These are phyloP conservation scores for Musa beccarii DNA, from an alignment of 176 grass and related monocot genomes.

Conservation along the genomic window DNA sequence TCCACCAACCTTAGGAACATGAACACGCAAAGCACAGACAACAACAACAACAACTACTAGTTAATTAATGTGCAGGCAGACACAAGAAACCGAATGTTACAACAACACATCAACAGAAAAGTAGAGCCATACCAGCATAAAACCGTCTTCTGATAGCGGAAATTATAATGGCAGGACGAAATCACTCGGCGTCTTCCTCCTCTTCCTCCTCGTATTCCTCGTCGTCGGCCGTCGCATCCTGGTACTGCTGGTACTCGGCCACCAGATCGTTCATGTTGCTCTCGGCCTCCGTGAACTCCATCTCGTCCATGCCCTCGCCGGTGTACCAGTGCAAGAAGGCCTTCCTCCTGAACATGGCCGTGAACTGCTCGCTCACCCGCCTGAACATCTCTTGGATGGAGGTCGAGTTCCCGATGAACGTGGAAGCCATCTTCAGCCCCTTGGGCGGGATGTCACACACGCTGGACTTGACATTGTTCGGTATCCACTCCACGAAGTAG, in stretches of 20 bases:
- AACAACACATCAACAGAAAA: too few species aligned
- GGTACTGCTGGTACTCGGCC: conserved; percentile 14
- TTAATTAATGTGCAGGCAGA: too few species aligned
- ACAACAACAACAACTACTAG: too few species aligned
- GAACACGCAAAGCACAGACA: too few species aligned
- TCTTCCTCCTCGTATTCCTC: conserved; percentile 12
- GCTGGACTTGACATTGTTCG: conserved; percentile 12
- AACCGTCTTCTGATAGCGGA: too few species aligned
- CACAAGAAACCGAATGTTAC: too few species aligned
- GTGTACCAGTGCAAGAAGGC: conserved; percentile 17
- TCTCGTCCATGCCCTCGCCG: conserved; percentile 12
- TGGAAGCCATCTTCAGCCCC: conserved; percentile 15
- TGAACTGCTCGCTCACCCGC: conserved; percentile 11
- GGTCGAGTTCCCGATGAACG: conserved; percentile 7
- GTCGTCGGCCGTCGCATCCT: conserved; percentile 2
- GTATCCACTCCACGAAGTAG: conserved; percentile 18
- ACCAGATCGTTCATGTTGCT: conserved; percentile 19
- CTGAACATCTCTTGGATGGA: conserved; percentile 19
- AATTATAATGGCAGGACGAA: too few species aligned
- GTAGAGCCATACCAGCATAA: too few species aligned
- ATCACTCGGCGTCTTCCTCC: neutral
- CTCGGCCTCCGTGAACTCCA: conserved; percentile 11
- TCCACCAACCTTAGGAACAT: too few species aligned
- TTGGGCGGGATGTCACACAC: conserved; percentile 17
- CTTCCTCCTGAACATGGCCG: conserved; percentile 14